A percentile compares a stretch with the other conserved stretches of the same genome.
These are phyloP conservation scores for Hymenoscyphus scutula DNA, from an alignment of 2,329 filamentous ascomycete genomes.

Conservation along the genomic window DNA sequence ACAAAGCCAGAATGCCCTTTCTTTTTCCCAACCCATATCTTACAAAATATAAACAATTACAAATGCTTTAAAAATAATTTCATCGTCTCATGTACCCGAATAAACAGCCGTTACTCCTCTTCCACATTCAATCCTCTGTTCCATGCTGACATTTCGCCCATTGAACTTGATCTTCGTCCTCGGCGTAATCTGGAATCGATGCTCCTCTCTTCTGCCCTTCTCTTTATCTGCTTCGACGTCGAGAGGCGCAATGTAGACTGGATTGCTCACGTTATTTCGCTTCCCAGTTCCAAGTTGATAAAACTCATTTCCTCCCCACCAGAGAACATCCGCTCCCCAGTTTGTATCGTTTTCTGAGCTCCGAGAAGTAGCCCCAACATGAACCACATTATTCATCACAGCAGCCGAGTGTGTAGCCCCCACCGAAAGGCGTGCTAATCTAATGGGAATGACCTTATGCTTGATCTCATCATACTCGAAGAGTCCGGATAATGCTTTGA, in stretches of 20 bases:
- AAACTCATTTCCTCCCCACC: slow-evolving; percentile 93
- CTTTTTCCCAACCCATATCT: neutral
- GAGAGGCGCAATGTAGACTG: slow-evolving; percentile 75
- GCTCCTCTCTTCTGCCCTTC: slow-evolving; percentile 62
- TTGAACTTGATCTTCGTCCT: slow-evolving; percentile 66
- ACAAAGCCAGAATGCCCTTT: slow-evolving; percentile 4
- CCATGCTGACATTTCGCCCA: slow-evolving; percentile 70
- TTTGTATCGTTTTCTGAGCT: slow-evolving; percentile 69
- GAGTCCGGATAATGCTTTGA: slow-evolving; percentile 79
- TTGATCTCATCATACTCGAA: slow-evolving; percentile 81
- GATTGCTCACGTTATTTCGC: slow-evolving; percentile 73
- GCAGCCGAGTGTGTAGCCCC: slow-evolving; percentile 80
- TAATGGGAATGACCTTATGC: slow-evolving; percentile 71
- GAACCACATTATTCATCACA: slow-evolving; percentile 77
- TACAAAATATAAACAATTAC: slow-evolving; percentile 10
- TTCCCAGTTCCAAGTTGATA: slow-evolving; percentile 92
- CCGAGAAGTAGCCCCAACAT: slow-evolving; percentile 47
- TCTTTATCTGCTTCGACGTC: slow-evolving; percentile 63
- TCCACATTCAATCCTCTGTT: slow-evolving; percentile 88
- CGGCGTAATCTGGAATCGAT: slow-evolving; percentile 80
- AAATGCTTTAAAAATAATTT: neutral
- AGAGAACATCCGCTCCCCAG: slow-evolving; percentile 84
- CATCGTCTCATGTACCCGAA: slow-evolving; percentile 47
- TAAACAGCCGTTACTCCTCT: slow-evolving; percentile 80
- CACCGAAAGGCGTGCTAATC: slow-evolving; percentile 67